These are phyloP conservation scores for Debaryomyces singareniensis DNA, from an alignment of 1,139 yeast species.

Conservation along the genomic window DNA sequence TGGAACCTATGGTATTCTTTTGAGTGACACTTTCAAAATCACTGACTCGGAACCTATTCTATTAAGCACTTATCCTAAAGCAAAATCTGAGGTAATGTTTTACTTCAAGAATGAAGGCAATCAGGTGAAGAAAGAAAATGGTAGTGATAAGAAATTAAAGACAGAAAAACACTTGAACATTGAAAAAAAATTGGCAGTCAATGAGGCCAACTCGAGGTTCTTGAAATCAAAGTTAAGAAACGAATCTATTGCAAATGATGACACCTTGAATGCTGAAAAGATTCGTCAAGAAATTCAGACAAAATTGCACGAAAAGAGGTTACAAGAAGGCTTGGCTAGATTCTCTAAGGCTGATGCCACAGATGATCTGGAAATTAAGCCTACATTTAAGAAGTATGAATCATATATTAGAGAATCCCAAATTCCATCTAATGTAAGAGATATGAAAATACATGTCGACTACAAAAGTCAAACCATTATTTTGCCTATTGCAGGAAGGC, in stretches of 20 bases:
- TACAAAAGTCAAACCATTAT: conserved; percentile 82
- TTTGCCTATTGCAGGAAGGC: conserved; percentile 89
- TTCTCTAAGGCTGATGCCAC: conserved; percentile 72
- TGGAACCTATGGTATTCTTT: conserved; percentile 58
- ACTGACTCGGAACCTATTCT: conserved; percentile 56
- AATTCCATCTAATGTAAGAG: conserved; percentile 77
- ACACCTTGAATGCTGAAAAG: conserved; percentile 60
- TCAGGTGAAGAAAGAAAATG: conserved; percentile 13
- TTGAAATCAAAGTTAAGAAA: conserved; percentile 77
- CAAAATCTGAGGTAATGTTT: conserved; percentile 71
- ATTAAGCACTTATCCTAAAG: conserved; percentile 71
- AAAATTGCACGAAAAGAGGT: conserved; percentile 77
- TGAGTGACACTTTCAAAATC: conserved; percentile 80
- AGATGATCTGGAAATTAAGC: conserved; percentile 58
- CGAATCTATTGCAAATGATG: conserved; percentile 67
- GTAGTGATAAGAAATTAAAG: conserved; percentile 17
- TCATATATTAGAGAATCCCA: conserved; percentile 91
- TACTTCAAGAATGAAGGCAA: conserved; percentile 68
- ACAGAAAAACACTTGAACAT: conserved; percentile 27
- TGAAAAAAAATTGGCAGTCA: conserved; percentile 24
- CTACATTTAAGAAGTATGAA: conserved; percentile 85
- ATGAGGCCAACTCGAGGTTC: conserved; percentile 48
- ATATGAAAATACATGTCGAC: conserved; percentile 83
- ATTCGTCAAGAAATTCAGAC: conserved; percentile 79
- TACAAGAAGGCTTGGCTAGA: conserved; percentile 76